Percentiles rank a stretch among this genome's conserved stretches.
Evolutionary conservation across 768 basidiomycete species (phyloP).

Genomic region (Boletus eberwhitei): DNA sequence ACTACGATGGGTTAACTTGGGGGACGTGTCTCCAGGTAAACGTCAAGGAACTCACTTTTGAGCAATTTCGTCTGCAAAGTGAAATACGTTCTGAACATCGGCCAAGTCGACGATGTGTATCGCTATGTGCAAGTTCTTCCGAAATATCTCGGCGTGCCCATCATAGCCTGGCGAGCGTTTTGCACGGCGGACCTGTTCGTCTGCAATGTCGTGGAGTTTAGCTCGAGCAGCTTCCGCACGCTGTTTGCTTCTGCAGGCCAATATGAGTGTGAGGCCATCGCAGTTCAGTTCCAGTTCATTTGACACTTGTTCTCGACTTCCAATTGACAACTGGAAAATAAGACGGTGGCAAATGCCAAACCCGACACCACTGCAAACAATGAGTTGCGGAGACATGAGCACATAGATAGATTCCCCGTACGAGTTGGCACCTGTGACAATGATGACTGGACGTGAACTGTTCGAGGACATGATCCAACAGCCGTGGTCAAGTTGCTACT

Average conservation of each 20-base stretch:
- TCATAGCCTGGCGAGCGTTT: slow-evolving; percentile 38
- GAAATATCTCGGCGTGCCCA: slow-evolving; percentile 55
- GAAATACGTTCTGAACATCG: slow-evolving; percentile 54
- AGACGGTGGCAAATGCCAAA: slow-evolving; percentile 81
- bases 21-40: background rate
- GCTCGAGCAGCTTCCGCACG: slow-evolving; percentile 60
- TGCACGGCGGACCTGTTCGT: slow-evolving; percentile 46
- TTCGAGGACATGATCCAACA: slow-evolving; percentile 25
- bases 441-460: slow-evolving; percentile 42
- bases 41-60: slow-evolving; percentile 43
- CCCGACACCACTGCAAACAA: slow-evolving; percentile 71
- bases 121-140: slow-evolving; percentile 56
- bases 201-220: slow-evolving; percentile 52
- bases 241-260: slow-evolving; percentile 72
- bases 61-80: slow-evolving; percentile 54
- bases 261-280: slow-evolving; percentile 65
- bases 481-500: no score
- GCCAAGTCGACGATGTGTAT: slow-evolving; percentile 65
- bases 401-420: slow-evolving; percentile 26
- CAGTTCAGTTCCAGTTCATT: slow-evolving; percentile 30
- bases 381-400: slow-evolving; percentile 1
- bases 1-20: slow-evolving; percentile 35
- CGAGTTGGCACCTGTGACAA: slow-evolving; percentile 74
- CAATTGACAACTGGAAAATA: slow-evolving; percentile 59
- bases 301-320: slow-evolving; percentile 33